Percentiles rank a stretch among this genome's conserved stretches.
These are phyloP conservation scores for Neolentinus lepideus DNA, from an alignment of 1,284 basidiomycete genomes.

Conservation along the genomic window DNA sequence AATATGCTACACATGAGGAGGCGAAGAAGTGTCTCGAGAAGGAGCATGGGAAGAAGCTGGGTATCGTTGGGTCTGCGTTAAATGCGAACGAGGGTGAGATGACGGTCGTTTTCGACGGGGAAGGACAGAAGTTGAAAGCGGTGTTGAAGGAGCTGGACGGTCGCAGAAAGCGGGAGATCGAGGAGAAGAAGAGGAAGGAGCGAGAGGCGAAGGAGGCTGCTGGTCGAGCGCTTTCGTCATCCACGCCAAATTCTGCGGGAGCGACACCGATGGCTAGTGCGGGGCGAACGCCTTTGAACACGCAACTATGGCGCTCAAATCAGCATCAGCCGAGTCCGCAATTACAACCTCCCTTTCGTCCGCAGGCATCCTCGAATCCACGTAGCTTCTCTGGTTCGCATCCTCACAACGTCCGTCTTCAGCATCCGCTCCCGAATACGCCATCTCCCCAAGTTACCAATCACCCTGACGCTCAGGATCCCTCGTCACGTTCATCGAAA, in stretches of 20 bases:
- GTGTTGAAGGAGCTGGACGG: constrained; percentile 56
- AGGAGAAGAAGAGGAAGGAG: constrained; percentile 36
- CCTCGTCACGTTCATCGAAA: not conserved
- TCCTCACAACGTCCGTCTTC: not conserved
- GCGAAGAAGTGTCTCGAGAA: constrained; percentile 56
- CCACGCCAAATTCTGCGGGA: not conserved
- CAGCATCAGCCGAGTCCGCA: not conserved
- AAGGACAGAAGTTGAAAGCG: constrained; percentile 48
- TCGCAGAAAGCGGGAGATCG: constrained; percentile 39
- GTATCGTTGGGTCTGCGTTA: constrained; percentile 20
- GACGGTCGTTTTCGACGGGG: constrained; percentile 55
- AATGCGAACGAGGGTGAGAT: constrained; percentile 39
- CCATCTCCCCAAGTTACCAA: not conserved
- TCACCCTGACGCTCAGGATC: not conserved
- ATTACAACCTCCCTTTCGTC: not conserved
- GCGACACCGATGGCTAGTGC: not conserved
- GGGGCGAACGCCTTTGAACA: not conserved
- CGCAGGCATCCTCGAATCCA: not conserved
- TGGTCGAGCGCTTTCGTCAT: not conserved
- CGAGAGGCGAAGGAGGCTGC: constrained; percentile 20
- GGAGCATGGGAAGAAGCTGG: constrained; percentile 48
- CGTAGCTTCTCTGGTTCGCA: not conserved
- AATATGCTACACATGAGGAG: constrained; percentile 54
- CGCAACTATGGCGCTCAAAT: not conserved
- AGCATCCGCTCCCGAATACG: not conserved